Percentiles rank a stretch among this genome's conserved stretches.
Conservation (phyloP, 192 early-diverging fungal genomes). For the Podila epicladia region DNA sequence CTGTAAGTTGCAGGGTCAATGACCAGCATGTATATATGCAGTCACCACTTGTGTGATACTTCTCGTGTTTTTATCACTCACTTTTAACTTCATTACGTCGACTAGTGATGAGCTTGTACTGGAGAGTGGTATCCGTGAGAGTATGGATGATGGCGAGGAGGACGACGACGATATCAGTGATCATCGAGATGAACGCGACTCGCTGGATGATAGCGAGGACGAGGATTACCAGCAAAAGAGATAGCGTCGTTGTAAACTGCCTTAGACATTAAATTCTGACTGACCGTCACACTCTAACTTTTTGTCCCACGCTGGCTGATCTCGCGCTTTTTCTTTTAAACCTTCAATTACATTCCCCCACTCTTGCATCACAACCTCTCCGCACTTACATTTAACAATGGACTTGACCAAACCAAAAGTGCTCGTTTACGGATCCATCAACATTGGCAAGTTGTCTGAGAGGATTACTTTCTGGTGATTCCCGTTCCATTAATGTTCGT, state of each 20-base stretch:
- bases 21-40: neutral
- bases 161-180: conserved; percentile 9
- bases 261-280: neutral
- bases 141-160: conserved; percentile 39
- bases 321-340: too few species aligned
- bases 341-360: neutral
- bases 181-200: neutral
- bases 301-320: too few species aligned
- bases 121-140: conserved; percentile 53
- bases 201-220: neutral
- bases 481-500: neutral
- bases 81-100: neutral
- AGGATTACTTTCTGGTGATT: neutral
- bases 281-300: too few species aligned
- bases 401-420: conserved; percentile 47
- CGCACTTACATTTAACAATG: neutral
- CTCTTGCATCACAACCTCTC: neutral
- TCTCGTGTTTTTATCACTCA: too few species aligned
- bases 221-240: neutral
- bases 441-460: conserved; percentile 57
- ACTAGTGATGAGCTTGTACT: conserved; percentile 60
- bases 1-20: conserved; percentile 17
- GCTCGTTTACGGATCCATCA: conserved; percentile 79
- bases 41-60: too few species aligned
- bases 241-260: neutral